Evolutionary conservation across 805 yeast genomes (phyloP).

Genomic region (Saccharomycopsis oosterbeekiorum): DNA sequence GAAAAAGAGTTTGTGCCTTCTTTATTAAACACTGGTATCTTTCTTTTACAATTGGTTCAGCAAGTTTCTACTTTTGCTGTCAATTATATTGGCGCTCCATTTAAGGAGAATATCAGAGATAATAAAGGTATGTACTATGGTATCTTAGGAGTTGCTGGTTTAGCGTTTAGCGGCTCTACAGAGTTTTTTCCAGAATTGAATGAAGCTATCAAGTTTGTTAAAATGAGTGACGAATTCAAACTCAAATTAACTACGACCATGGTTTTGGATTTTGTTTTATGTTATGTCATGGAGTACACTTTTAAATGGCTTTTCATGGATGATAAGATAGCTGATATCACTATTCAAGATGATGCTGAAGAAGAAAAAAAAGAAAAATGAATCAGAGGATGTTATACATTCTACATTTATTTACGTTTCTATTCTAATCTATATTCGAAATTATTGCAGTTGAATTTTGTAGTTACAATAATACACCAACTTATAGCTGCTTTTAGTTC

Average conservation of each 20-base stretch:
- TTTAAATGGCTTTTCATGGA: conserved; percentile 85
- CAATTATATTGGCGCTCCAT: conserved; percentile 94
- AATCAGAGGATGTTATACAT: background rate
- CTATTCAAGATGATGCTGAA: conserved; percentile 25
- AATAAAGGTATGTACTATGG: conserved; percentile 98
- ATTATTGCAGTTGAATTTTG: background rate
- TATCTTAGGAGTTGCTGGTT: conserved; percentile 76
- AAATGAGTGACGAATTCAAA: conserved; percentile 70
- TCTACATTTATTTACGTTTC: background rate
- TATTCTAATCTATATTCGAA: background rate
- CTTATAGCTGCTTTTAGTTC: background rate
- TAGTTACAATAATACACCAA: background rate
- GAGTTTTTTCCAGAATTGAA: conserved; percentile 92
- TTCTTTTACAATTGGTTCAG: conserved; percentile 86
- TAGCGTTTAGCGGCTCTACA: conserved; percentile 86
- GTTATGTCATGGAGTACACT: conserved; percentile 70
- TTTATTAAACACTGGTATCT: conserved; percentile 90
- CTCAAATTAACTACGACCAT: conserved; percentile 63
- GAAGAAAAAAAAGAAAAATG: background rate
- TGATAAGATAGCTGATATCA: conserved; percentile 86
- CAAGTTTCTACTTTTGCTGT: conserved; percentile 97
- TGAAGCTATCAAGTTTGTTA: conserved; percentile 85
- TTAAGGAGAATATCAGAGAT: conserved; percentile 80
- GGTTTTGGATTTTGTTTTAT: conserved; percentile 62
- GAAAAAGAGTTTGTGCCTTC: conserved; percentile 87